Evolutionary conservation across 306 rosid species (phyloP).

Genomic region (Quercus dentata): DNA sequence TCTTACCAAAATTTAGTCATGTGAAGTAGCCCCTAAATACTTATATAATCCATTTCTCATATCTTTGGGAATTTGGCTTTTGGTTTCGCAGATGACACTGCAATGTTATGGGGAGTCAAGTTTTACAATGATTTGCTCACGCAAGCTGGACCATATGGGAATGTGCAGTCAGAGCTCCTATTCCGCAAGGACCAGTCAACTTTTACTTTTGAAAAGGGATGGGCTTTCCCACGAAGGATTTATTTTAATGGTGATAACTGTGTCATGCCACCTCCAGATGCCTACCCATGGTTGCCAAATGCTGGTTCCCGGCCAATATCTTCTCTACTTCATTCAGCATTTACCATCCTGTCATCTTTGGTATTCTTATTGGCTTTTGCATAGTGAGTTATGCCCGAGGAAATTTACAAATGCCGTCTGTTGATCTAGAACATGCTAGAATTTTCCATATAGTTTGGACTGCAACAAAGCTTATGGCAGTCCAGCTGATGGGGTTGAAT

Average conservation of each 20-base stretch:
- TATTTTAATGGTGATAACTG: constrained; percentile 86
- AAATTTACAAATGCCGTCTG: constrained; percentile 4
- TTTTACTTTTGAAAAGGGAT: constrained; percentile 91
- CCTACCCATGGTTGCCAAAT: constrained; percentile 94
- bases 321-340: constrained; percentile 34
- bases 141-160: constrained; percentile 78
- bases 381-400: constrained; percentile 14
- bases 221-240: constrained; percentile 97
- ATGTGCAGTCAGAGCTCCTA: constrained; percentile 92
- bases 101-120: constrained; percentile 88
- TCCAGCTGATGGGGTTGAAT: constrained; percentile 13
- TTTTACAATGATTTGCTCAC: constrained; percentile 86
- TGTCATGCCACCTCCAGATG: constrained; percentile 94
- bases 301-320: constrained; percentile 40
- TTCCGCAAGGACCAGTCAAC: constrained; percentile 75
- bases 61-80: background rate
- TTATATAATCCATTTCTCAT: background rate
- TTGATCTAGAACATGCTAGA: constrained; percentile 11
- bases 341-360: constrained; percentile 47
- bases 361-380: constrained; percentile 39
- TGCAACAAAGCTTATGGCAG: constrained; percentile 19
- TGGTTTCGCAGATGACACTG: constrained; percentile 86
- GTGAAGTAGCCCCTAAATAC: background rate
- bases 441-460: constrained; percentile 11
- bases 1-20: constrained; percentile 7